A percentile compares a stretch with the other conserved stretches of the same genome.
phyloP scores from a whole-genome alignment of 805 yeast species.

The Candida boidinii region DNA sequence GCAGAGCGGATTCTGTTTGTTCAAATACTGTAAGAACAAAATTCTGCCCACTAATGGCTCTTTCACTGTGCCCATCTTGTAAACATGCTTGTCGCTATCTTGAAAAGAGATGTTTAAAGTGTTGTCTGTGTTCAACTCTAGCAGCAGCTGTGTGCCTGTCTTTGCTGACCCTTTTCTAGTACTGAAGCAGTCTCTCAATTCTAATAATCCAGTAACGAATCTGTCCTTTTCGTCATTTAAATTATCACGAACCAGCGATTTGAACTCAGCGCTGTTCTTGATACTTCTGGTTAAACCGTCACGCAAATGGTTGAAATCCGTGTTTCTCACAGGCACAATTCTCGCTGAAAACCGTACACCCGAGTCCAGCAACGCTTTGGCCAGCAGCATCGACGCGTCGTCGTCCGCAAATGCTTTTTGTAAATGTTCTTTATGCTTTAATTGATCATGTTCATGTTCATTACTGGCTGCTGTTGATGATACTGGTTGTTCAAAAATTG shows the following conservation, averaged over 20 bases:
- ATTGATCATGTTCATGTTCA: slow-evolving; percentile 12
- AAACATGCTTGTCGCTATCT: slow-evolving; percentile 19
- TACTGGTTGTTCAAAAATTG: slow-evolving; percentile 15
- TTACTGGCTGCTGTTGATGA: background rate
- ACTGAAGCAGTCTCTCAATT: slow-evolving; percentile 52
- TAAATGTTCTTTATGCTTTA: slow-evolving; percentile 31
- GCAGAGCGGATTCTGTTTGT: slow-evolving; percentile 60
- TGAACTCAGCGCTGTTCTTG: slow-evolving; percentile 55
- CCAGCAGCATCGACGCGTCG: slow-evolving; percentile 39
- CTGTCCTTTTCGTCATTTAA: slow-evolving; percentile 31
- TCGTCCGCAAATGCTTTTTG: slow-evolving; percentile 40
- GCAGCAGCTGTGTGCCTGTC: slow-evolving; percentile 57
- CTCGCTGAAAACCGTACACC: slow-evolving; percentile 61
- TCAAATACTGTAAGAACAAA: slow-evolving; percentile 68
- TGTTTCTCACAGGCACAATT: slow-evolving; percentile 80
- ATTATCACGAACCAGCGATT: slow-evolving; percentile 32
- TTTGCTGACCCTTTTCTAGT: slow-evolving; percentile 63
- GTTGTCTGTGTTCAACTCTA: slow-evolving; percentile 47
- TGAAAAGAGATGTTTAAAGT: slow-evolving; percentile 34
- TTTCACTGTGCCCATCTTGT: slow-evolving; percentile 47
- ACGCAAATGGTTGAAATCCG: slow-evolving; percentile 81
- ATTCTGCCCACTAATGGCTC: slow-evolving; percentile 57
- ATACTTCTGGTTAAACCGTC: slow-evolving; percentile 85
- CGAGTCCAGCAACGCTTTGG: slow-evolving; percentile 48
- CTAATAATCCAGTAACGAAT: slow-evolving; percentile 44